Base-by-base conservation (phyloP, 2,329 filamentous ascomycete species). In the Ophiosphaerella korrae region DNA sequence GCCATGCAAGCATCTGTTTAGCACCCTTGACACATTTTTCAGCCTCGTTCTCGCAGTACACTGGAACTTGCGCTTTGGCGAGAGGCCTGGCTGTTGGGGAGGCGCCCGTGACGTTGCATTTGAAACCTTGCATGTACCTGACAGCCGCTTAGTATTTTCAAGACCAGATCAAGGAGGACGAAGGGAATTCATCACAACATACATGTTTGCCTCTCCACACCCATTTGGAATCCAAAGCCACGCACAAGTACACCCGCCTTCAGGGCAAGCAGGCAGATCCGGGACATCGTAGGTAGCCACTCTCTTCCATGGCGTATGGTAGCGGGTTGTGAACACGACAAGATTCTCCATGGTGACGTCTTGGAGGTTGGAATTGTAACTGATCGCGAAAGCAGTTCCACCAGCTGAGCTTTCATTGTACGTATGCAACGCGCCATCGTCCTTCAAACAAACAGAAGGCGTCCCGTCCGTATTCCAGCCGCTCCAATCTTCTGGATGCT, bases 1-100 rank as follows among this genome's bases (percentile, higher is more conserved):
- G 73, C 74, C 75, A 80, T 1, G 72, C 78, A 48, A 80, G 76
- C 74, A 80, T 80, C 60, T 81, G 79, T 66, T 81, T 81, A 1
- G 79, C 76, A 0, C 80, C 78, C 12, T 70, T 56, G 12, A 80
- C 72, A 43, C 79, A 82, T 39, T 75, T 74, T 32, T 63, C 70
- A 11, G 58, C 51, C 32, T 79, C 70, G 14, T 75, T 72, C 5
- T 62, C 70, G 61, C 79, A 82, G 59, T 75, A 78, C 0, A 73
- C 71, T 0, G 79, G 74, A 2, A 71, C 53, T 52, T 76, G 68
- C 3, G 78, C 75, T 12, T 68, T 58, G 18, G 75, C 77, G n/a
- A 81, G 64, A 2, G 42, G 42, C 5, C 62, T 70, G 35, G 68
- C 73, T 14, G 72, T 75, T 1, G 76, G 77, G 5, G 68, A 75